These are phyloP conservation scores for Candida ulmi DNA, from an alignment of 805 yeast genomes.

Conservation along the genomic window DNA sequence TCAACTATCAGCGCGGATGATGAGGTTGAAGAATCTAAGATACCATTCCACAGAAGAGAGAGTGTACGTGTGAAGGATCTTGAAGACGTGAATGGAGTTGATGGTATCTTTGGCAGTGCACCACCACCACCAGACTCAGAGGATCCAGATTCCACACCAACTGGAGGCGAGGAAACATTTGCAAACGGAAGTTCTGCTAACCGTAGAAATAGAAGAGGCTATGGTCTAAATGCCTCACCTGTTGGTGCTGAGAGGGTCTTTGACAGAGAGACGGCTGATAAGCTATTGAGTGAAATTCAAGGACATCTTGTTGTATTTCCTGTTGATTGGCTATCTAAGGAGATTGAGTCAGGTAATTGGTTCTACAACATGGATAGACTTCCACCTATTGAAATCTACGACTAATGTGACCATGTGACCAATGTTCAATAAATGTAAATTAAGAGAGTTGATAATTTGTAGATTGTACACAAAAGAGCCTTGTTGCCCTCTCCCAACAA, in stretches of 20 bases:
- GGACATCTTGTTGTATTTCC: constrained; percentile 94
- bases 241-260: constrained; percentile 43
- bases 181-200: not conserved
- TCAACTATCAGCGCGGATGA: not conserved
- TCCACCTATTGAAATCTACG: constrained; percentile 93
- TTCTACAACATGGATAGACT: constrained; percentile 88
- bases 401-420: too few species aligned
- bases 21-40: not conserved
- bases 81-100: constrained; percentile 5
- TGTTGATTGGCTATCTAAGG: constrained; percentile 81
- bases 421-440: not conserved
- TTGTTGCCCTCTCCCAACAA: not conserved
- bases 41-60: constrained; percentile 1
- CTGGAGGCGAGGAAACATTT: not conserved
- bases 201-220: constrained; percentile 33
- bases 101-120: constrained; percentile 11
- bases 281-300: constrained; percentile 61
- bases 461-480: too few species aligned
- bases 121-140: constrained; percentile 9
- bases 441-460: too few species aligned
- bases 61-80: constrained; percentile 11
- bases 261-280: constrained; percentile 73
- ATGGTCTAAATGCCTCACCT: constrained; percentile 27
- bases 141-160: not conserved
- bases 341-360: constrained; percentile 91